Base-by-base conservation (phyloP, 768 basidiomycete species). In the Leucogyrophana mollusca region DNA sequence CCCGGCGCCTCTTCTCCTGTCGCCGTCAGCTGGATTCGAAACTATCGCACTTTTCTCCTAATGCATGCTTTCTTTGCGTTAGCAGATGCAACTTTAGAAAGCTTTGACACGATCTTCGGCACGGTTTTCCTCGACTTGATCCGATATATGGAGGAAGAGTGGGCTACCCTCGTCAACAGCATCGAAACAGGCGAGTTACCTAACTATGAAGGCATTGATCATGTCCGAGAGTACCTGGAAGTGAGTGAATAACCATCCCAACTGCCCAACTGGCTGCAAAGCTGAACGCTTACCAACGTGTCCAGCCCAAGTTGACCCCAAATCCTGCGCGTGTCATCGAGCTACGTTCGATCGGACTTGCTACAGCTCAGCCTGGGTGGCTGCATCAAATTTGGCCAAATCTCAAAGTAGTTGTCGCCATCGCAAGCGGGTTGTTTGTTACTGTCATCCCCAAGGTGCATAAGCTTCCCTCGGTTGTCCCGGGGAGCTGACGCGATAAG, bases 101-200 rank as follows among this genome's bases (percentile, higher is more conserved):
- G 47, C 14, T 39, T 54, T 18, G 50, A 40, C 32, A 51, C 54
- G 0, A 18, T 61, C 3, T 61, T 51, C 36, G 46, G 43, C 8
- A 56, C 47, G 20, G 36, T 54, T 3, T 56, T 60, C 13, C 8
- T 62, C 1, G 60, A 62, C 22, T 50, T 61, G 51, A 45, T 51
- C 16, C 40, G 52, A 11, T 43, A 41, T 35, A 51, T 59, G 40
- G 59, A 56, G 16, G 44, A 56, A 14, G 59, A 54, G 25, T 54
- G 54, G 60, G 46, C 55, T 22, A 25, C 14, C 4, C 47, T 54
- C 25, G 24, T 62, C 9, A 9, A 43, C 13, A 30, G 36, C 41
- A 24, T 62, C 10, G 47, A 51, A 37, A 58, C 44, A 0, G 55
- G 57, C 3, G 23, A 21, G 13, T 13, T 62, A 4, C 60, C 55